Base-by-base conservation (phyloP, 2,329 filamentous ascomycete genomes). In the Microsporum audouinii region DNA sequence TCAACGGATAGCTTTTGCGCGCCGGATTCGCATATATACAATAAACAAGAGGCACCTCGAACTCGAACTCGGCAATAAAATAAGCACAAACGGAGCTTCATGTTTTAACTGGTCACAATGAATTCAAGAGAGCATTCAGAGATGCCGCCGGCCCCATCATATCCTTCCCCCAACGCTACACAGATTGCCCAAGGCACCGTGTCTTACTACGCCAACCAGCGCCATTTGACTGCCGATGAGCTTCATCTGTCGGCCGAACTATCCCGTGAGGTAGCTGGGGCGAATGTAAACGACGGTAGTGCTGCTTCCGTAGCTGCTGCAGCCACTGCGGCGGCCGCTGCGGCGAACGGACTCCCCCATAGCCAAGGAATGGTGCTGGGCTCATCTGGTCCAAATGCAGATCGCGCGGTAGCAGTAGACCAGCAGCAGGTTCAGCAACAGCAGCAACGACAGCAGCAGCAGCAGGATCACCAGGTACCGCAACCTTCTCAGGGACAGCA, bases 191-290 rank as follows among this genome's bases (percentile, higher is more conserved):
- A 77, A 66, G 73, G 73, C 45, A 68, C 74, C 43, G 75, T 76
- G 68, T 72, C 71, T 43, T 77, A 77, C 67, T 76, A 76, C 65
- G 67, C 69, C 56, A 75, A 74, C 63, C 75, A 66, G 57, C 62
- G 75, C 62, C 75, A 76, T 65, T 65, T 76, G 66, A 77, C 75
- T 55, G 69, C 76, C 62, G 78, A 80, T 64, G 77, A 79, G 62
- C 72, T 79, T 14, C 71, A 73, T 61, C 70, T 79, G 47, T 74
- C 74, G 14, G 77, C 77, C 8, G 78, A 79, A 65, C 67, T 79
- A 45, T 77, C 77, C 63, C 77, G 76, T 62, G 75, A 75, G 65
- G 70, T 77, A n/a, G 73, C 74, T 5, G 73, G 73, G 27, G 73
- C 76, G 41, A 76, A 74, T 58, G 75, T 79, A 58, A 73, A 71